Evolutionary conservation across 23 red algal genomes (phyloP), one percentile per base, ranked within the genome.

Genomic region (Pyropia yezoensis): DNA sequence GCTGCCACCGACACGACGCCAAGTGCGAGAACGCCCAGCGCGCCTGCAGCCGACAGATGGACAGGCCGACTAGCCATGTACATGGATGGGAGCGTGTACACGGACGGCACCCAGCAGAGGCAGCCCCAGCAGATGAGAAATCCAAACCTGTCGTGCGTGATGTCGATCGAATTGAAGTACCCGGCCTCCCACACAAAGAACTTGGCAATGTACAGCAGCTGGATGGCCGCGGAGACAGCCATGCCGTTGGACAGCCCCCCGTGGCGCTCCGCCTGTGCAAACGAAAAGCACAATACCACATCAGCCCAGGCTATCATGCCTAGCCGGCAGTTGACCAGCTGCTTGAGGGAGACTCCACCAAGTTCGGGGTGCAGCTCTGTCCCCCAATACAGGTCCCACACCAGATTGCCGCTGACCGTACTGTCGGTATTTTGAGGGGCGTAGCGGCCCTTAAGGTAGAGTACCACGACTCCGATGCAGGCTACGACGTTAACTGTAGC

Each of bases 91-190:
- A 82, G 73, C 57, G 86, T 81, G 71, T 90, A 90, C 50, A 83
- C 80, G 39, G 74, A 77, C 3, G 76, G 75, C 19, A 90, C 70
- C 54, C 75, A 81, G 39, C 66, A 69, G 0, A 72, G 70, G 54
- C 86, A 90, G 28, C 86, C 86, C 86, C 86, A 90, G 62, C 72
- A 80, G 21, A 90, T 73, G 23, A 80, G 80, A 70, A 79, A 90
- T 21, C 86, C 86, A 66, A 82, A 82, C 26, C 76, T 60, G 34
- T 90, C 86, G 55, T 90, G 86, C 29, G 73, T 82, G 45, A 90
- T 90, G 60, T 90, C 86, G 14, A 83, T 71, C 18, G 79, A 84
- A 63, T 87, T 87, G 61, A 90, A 83, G 28, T 90, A 90, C 24
- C 86, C 75, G 23, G 24, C 78, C 65, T 90, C 86, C 75, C 86